phyloP scores from a whole-genome alignment of 2,329 filamentous ascomycete genomes.

The Ceratocystis smalleyi region DNA sequence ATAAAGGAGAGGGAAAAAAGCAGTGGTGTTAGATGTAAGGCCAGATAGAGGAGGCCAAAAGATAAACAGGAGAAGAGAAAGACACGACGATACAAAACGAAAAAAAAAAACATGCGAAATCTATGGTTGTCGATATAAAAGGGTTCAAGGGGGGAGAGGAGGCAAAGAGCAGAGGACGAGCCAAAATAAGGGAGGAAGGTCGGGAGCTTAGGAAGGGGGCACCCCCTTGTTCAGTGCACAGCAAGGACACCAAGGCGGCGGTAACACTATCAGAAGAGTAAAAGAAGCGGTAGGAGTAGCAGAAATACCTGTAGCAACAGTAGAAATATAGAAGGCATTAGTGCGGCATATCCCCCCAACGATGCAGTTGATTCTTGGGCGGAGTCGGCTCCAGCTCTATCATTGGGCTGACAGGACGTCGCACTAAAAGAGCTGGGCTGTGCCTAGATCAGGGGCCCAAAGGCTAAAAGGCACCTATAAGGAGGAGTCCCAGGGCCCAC shows the following conservation, averaged over 20 bases:
- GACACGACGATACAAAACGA: neutral
- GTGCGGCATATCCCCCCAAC: neutral
- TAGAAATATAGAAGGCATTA: neutral
- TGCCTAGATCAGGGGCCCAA: neutral
- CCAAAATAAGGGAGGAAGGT: neutral
- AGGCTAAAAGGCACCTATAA: neutral
- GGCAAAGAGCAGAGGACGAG: neutral
- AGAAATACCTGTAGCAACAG: neutral
- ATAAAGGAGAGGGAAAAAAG: neutral
- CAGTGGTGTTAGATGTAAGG: neutral
- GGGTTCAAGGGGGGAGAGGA: neutral
- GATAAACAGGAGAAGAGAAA: neutral
- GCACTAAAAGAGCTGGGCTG: neutral
- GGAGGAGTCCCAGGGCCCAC: neutral
- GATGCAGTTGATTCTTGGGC: neutral
- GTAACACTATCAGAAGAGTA: neutral
- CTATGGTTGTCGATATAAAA: neutral
- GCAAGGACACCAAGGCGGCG: neutral
- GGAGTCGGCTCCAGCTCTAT: too few relatives aligned
- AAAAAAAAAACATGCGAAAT: neutral
- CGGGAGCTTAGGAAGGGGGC: neutral
- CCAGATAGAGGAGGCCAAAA: neutral
- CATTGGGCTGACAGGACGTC: neutral
- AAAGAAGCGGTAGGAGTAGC: neutral
- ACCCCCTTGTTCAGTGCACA: neutral